A percentile compares a stretch with the other conserved stretches of the same genome.
Conservation (phyloP, 2,329 filamentous ascomycete species). For the Penicillium sp. region DNA sequence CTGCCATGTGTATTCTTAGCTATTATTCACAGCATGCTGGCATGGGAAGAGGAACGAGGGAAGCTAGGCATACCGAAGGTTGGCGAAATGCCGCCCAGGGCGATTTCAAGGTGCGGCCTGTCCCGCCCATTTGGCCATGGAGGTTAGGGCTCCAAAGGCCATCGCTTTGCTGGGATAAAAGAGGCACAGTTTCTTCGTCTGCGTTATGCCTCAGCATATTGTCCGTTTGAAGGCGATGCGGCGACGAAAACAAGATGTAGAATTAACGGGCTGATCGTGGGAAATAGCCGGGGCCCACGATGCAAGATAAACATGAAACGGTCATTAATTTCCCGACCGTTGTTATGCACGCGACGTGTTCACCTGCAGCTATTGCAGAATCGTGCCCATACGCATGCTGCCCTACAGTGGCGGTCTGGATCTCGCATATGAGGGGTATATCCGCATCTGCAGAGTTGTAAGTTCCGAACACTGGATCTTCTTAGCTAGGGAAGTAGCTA, state of each 20-base stretch:
- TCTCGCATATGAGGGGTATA: too few relatives aligned
- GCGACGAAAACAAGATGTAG: too few relatives aligned
- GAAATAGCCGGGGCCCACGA: too few relatives aligned
- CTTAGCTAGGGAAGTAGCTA: too few relatives aligned
- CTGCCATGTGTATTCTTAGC: background rate
- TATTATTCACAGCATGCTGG: background rate
- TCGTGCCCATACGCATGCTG: too few relatives aligned
- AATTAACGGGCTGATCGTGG: too few relatives aligned
- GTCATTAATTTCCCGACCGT: too few relatives aligned
- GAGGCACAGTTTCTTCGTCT: background rate
- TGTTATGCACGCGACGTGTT: conserved; percentile 5
- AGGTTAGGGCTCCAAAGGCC: background rate
- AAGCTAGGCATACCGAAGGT: background rate
- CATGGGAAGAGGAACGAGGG: background rate
- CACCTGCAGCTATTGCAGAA: background rate
- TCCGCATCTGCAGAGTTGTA: too few relatives aligned
- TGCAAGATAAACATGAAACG: too few relatives aligned
- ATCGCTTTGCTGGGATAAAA: background rate
- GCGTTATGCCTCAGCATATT: background rate
- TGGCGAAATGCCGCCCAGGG: background rate
- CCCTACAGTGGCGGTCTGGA: too few relatives aligned
- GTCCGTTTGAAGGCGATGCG: background rate
- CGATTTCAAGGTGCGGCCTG: background rate
- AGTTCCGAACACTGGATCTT: too few relatives aligned
- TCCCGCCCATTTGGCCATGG: background rate